Evolutionary conservation across 352 stramenopile genomes (phyloP).

Genomic region (Phytophthora vignae): DNA sequence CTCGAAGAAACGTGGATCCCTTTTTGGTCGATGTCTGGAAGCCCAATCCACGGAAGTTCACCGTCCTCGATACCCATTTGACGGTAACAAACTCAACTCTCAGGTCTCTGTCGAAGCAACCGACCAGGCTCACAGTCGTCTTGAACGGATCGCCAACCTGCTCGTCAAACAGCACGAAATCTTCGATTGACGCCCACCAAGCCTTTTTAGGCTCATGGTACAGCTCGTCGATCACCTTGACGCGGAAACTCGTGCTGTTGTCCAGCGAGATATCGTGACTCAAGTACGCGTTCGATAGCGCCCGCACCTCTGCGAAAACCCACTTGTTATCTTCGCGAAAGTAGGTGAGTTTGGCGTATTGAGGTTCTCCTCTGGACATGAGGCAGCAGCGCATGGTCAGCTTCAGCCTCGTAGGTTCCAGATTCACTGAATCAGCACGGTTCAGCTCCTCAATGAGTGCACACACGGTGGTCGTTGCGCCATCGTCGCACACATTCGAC

Average conservation of each 20-base stretch:
- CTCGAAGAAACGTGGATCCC: neutral
- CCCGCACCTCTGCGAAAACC: neutral
- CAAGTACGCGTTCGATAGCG: neutral
- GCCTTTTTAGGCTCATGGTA: neutral
- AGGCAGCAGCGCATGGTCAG: neutral
- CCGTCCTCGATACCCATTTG: neutral
- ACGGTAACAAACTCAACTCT: neutral
- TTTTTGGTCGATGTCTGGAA: neutral
- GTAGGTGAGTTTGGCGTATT: neutral
- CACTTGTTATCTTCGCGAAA: neutral
- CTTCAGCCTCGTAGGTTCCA: neutral
- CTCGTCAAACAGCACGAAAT: neutral
- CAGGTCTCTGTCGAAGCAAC: neutral
- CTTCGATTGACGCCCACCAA: neutral
- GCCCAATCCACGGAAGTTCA: neutral
- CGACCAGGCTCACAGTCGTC: neutral
- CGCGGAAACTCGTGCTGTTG: neutral
- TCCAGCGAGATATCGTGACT: neutral
- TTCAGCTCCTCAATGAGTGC: neutral
- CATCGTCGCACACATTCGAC: neutral
- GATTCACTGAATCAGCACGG: neutral
- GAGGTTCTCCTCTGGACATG: neutral
- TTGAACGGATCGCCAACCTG: neutral
- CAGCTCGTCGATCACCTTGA: neutral
- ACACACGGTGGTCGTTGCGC: neutral